Conservation (phyloP, 164 flowering plant species). For the Tinospora cordifolia region DNA sequence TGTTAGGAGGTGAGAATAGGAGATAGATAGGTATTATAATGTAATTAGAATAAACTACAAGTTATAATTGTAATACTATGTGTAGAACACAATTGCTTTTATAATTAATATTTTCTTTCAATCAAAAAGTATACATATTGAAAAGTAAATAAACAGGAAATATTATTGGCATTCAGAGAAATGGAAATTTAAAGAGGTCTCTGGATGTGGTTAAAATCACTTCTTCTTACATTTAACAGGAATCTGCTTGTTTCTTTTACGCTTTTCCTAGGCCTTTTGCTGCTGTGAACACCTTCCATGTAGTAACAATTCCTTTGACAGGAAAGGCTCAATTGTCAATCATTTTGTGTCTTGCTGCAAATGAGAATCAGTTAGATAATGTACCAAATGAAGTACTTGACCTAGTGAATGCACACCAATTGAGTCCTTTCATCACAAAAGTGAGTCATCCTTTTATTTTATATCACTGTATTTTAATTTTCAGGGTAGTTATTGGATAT, state of each 20-base stretch:
- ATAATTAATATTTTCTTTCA: no score
- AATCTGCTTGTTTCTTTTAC: background rate
- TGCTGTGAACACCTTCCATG: background rate
- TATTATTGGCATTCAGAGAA: no score
- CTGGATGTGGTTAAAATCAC: no score
- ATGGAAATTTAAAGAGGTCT: no score
- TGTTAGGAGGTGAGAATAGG: no score
- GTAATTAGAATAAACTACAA: no score
- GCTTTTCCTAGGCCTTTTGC: background rate
- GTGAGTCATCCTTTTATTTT: slow-evolving; percentile 43
- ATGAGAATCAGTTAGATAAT: slow-evolving; percentile 25
- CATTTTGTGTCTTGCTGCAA: slow-evolving; percentile 52
- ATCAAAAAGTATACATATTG: no score
- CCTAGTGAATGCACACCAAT: slow-evolving; percentile 52
- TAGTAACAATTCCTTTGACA: slow-evolving; percentile 31
- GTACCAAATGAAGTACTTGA: slow-evolving; percentile 50
- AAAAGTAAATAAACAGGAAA: no score
- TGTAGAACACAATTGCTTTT: no score
- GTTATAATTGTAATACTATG: no score
- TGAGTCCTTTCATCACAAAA: slow-evolving; percentile 70
- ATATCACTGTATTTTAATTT: background rate
- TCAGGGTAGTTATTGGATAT: no score
- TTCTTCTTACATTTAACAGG: background rate
- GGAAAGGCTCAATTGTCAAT: slow-evolving; percentile 51
- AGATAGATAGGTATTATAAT: no score